Percentiles rank a stretch among this genome's conserved stretches.
Evolutionary conservation across 106 monocot genomes (phyloP).

Genomic region (Posidonia australis): DNA sequence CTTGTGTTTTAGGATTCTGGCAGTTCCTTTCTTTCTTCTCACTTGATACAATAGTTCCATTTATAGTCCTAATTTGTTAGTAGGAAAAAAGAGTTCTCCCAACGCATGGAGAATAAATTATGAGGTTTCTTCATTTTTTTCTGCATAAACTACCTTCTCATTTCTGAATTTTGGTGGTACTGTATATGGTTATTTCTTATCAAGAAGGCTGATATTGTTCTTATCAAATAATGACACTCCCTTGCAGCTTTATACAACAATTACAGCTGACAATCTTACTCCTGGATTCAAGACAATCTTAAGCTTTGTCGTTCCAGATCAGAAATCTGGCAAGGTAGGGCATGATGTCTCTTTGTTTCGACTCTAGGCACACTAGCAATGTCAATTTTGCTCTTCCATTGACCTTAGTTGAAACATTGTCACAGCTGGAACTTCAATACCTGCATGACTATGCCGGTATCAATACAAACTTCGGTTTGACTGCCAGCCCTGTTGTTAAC

Average conservation of each 20-base stretch:
- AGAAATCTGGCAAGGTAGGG: conserved; percentile 74
- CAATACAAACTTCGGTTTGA: conserved; percentile 29
- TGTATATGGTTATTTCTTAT: not conserved
- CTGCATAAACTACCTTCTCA: not conserved
- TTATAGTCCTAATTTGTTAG: too few species aligned
- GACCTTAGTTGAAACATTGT: not conserved
- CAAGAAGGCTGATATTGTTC: not conserved
- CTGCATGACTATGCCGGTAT: conserved; percentile 37
- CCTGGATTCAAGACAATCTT: conserved; percentile 39
- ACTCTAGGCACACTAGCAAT: not conserved
- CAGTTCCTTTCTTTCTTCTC: too few species aligned
- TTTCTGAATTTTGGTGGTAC: not conserved
- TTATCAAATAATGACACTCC: not conserved
- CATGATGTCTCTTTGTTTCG: not conserved
- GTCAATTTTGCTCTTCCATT: not conserved
- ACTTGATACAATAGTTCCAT: too few species aligned
- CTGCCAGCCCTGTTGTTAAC: conserved; percentile 40
- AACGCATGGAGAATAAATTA: too few species aligned
- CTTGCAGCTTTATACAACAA: conserved; percentile 26
- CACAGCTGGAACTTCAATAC: conserved; percentile 40
- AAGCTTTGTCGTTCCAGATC: conserved; percentile 40
- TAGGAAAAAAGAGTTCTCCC: too few species aligned
- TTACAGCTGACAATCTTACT: conserved; percentile 34
- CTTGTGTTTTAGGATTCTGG: too few species aligned
- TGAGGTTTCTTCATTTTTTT: not conserved